These are phyloP conservation scores for Diphasiastrum complanatum DNA, from an alignment of 83 land plant species.

Conservation along the genomic window DNA sequence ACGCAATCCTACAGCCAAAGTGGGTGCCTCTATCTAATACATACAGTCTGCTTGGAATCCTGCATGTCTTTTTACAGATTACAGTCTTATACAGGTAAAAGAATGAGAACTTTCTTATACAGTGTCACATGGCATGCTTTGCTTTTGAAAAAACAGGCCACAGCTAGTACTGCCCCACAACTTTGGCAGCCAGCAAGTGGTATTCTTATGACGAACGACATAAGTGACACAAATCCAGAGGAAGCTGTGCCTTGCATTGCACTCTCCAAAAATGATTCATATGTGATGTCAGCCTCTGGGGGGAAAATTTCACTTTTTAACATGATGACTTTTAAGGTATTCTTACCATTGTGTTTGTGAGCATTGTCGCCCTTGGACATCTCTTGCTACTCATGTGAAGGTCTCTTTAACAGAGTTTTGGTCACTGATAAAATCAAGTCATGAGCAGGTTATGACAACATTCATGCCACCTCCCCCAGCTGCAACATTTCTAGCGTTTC, in stretches of 20 bases:
- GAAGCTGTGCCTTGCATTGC: constrained; percentile 80
- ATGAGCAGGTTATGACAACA: constrained; percentile 71
- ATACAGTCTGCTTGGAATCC: neutral
- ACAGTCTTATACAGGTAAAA: neutral
- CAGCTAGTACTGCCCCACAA: constrained; percentile 51
- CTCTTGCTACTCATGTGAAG: neutral
- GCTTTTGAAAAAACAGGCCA: constrained; percentile 43
- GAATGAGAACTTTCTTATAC: too few relatives aligned
- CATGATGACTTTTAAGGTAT: constrained; percentile 68
- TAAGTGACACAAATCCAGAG: constrained; percentile 39
- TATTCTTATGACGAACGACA: constrained; percentile 71
- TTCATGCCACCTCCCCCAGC: constrained; percentile 82
- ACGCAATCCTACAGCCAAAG: constrained; percentile 61
- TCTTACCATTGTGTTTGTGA: neutral
- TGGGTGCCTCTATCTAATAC: constrained; percentile 10
- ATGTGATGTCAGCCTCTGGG: constrained; percentile 84
- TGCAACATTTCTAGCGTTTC: constrained; percentile 64
- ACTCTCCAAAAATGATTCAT: constrained; percentile 81
- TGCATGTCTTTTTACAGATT: neutral
- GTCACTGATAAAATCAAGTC: too few relatives aligned
- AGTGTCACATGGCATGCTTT: neutral
- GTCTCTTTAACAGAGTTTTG: neutral
- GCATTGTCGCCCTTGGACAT: neutral
- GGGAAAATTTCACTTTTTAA: constrained; percentile 56
- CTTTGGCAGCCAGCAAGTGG: constrained; percentile 78